These are phyloP conservation scores for Diaporthe ilicicola DNA, from an alignment of 2,329 filamentous ascomycete genomes.

Conservation along the genomic window DNA sequence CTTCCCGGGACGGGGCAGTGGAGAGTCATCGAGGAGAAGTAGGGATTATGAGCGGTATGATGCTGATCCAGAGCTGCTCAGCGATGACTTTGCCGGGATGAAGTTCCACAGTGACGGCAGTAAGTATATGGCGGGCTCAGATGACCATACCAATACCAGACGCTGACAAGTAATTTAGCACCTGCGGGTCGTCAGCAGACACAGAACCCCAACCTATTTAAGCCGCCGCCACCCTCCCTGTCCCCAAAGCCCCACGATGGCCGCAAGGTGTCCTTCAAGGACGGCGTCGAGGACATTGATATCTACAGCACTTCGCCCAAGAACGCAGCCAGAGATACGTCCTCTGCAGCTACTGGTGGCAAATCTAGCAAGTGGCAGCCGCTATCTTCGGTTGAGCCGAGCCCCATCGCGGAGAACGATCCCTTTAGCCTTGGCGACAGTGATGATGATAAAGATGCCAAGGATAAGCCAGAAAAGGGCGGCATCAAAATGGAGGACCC, in stretches of 20 bases:
- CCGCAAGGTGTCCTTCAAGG: slow-evolving; percentile 66
- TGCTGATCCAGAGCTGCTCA: slow-evolving; percentile 88
- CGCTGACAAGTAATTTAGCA: slow-evolving; percentile 48
- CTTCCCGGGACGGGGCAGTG: slow-evolving; percentile 59
- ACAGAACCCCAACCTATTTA: slow-evolving; percentile 84
- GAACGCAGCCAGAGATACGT: slow-evolving; percentile 59
- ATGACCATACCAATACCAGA: background rate
- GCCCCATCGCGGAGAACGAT: slow-evolving; percentile 88
- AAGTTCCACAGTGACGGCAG: slow-evolving; percentile 69
- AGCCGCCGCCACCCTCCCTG: slow-evolving; percentile 64
- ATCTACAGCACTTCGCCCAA: slow-evolving; percentile 74
- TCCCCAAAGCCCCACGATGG: slow-evolving; percentile 59
- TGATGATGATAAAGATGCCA: slow-evolving; percentile 87
- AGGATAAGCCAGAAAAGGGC: slow-evolving; percentile 64
- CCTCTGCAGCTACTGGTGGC: slow-evolving; percentile 46
- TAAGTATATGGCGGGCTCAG: slow-evolving; percentile 48
- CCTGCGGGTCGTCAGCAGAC: slow-evolving; percentile 55
- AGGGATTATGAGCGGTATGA: slow-evolving; percentile 93
- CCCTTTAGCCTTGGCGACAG: slow-evolving; percentile 97
- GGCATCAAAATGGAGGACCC: slow-evolving; percentile 64
- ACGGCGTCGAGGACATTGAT: slow-evolving; percentile 78
- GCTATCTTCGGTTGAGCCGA: slow-evolving; percentile 83
- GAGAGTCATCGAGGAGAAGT: slow-evolving; percentile 74
- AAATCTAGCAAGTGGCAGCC: slow-evolving; percentile 98
- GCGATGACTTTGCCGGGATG: slow-evolving; percentile 85